Percentiles rank a stretch among this genome's conserved stretches.
These are phyloP conservation scores for Pleurotus platypus DNA, from an alignment of 768 basidiomycete genomes.

Conservation along the genomic window DNA sequence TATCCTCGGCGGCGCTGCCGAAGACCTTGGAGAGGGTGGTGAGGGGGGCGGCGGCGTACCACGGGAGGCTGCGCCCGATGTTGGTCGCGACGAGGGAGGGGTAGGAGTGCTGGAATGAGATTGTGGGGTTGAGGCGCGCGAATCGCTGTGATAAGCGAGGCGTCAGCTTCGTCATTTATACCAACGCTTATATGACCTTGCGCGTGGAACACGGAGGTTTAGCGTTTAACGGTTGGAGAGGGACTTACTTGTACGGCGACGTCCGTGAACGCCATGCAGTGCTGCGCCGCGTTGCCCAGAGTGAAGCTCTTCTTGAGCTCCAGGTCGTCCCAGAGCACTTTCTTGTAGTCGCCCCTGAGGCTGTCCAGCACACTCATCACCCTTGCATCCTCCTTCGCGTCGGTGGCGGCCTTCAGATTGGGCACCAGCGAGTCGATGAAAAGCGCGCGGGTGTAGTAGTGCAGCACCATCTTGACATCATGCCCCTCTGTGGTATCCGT, in stretches of 20 bases:
- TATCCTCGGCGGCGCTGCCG: conserved; percentile 19
- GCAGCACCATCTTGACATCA: conserved; percentile 38
- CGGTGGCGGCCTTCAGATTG: conserved; percentile 37
- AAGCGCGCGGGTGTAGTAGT: conserved; percentile 51
- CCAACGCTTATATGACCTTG: too few species aligned
- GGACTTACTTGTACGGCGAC: conserved; percentile 46
- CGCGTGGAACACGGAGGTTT: too few species aligned
- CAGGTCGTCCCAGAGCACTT: conserved; percentile 44
- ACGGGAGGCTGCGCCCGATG: conserved; percentile 13
- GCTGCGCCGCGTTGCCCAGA: conserved; percentile 25
- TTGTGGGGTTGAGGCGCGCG: conserved; percentile 21
- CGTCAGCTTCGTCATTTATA: too few species aligned
- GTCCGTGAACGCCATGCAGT: conserved; percentile 46
- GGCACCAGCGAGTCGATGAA: conserved; percentile 46
- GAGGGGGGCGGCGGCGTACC: conserved; percentile 22
- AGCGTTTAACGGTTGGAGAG: neutral
- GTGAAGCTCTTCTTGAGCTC: conserved; percentile 46
- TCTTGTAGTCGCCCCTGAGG: conserved; percentile 25
- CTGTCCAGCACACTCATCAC: conserved; percentile 41
- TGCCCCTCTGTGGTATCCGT: conserved; percentile 43
- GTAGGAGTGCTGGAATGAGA: conserved; percentile 33
- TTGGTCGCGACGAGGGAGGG: conserved; percentile 32
- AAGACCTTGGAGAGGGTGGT: conserved; percentile 20
- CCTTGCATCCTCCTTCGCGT: conserved; percentile 44
- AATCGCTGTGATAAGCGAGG: conserved; percentile 18